Base-by-base conservation (phyloP, 2,329 filamentous ascomycete genomes). In the Claviceps spartinae region DNA sequence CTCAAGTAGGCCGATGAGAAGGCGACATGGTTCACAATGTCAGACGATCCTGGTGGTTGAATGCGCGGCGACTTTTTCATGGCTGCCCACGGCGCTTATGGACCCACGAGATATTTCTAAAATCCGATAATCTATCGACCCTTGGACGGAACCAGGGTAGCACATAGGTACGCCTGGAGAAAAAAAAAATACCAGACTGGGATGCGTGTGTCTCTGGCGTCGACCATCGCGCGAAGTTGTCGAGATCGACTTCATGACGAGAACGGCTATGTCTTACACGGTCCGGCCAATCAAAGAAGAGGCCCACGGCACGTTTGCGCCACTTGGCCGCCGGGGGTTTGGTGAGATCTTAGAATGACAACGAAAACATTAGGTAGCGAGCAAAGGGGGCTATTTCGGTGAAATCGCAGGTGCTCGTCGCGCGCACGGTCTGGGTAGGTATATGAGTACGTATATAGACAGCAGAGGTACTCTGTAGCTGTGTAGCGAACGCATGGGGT, bases 291-390 rank as follows among this genome's bases (percentile, higher is more conserved):
- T 46, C 42, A 49, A 42, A 47, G 41, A 34, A 37, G 34, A 22
- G 42, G n/a, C 13, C 16, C n/a, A 8, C 7, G 16, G 16, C 51
- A 52, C 51, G 51, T 52, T 52, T 52, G 14, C 49, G 36, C 20
- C 24, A 30, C 20, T 18, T 41, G 22, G 47, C 34, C 47, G 22
- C 47, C 30, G 20, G 9, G 18, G 3, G 40, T n/a, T 37, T 52
- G 34, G 13, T 41, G 50, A 36, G 30, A 34, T 34, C 9, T 34
- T n/a, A 24, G 16, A 13, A 18, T 44, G 26, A 24, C 38, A 11
- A 45, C 8, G 9, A 42, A 42, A 14, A 6, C 18, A 14, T n/a
- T n/a, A n/a, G 20, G 24, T 5, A 43, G 13, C 41, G 6, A 43
- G 41, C 16, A 22, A 24, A 43, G 41, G 41, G 41, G 24, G 18